A percentile compares a stretch with the other conserved stretches of the same genome.
These are phyloP conservation scores for Pleoardoris graminearum DNA, from an alignment of 2,329 filamentous ascomycete species.

Conservation along the genomic window DNA sequence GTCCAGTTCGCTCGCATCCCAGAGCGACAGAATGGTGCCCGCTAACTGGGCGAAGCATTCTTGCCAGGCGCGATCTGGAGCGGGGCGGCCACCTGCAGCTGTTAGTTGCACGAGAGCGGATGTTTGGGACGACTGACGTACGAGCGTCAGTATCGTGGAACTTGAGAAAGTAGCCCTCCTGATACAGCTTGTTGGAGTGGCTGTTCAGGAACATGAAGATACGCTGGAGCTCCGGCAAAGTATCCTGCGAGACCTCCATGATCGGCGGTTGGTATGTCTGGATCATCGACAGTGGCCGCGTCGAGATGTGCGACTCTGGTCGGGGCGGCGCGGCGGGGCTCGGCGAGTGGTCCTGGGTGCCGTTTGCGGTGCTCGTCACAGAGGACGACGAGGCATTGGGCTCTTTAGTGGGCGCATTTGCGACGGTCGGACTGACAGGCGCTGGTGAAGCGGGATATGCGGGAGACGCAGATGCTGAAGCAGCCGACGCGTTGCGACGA, in stretches of 20 bases:
- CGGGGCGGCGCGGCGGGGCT: conserved; percentile 45
- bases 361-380: conserved; percentile 36
- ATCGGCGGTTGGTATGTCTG: conserved; percentile 82
- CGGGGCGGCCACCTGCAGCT: conserved; percentile 76
- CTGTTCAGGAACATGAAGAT: conserved; percentile 94
- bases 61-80: conserved; percentile 84
- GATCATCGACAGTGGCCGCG: conserved; percentile 81
- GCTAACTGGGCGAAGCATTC: conserved; percentile 98
- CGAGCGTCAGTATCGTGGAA: conserved; percentile 91
- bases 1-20: conserved; percentile 93
- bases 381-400: conserved; percentile 25
- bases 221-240: conserved; percentile 87
- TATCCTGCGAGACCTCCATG: conserved; percentile 84
- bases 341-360: conserved; percentile 34
- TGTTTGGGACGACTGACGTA: conserved; percentile 55
- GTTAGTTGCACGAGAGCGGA: conserved; percentile 25
- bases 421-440: conserved; percentile 32
- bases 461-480: conserved; percentile 8
- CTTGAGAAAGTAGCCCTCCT: conserved; percentile 97
- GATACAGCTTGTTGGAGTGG: conserved; percentile 94
- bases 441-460: conserved; percentile 27
- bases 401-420: conserved; percentile 33
- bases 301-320: conserved; percentile 53
- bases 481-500: conserved; percentile 13
- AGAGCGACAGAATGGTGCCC: conserved; percentile 90